Percentiles rank a stretch among this genome's conserved stretches.
Evolutionary conservation across 2,329 filamentous ascomycete species (phyloP).

Genomic region (Aschersonia sp.): DNA sequence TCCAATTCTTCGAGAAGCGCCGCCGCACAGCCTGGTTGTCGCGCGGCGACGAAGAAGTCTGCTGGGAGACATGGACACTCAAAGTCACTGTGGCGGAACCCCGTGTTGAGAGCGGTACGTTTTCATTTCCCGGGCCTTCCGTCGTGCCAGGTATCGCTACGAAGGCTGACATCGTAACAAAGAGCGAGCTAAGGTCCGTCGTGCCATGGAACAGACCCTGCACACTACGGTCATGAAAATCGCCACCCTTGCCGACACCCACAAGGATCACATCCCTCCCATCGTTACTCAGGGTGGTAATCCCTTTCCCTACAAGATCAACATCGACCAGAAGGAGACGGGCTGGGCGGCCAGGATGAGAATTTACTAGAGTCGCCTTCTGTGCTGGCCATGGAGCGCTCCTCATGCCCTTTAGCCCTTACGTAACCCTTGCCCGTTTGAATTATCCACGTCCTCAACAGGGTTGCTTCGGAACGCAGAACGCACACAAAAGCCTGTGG

Average conservation of each 20-base stretch:
- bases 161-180: not conserved
- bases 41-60: conserved; percentile 77
- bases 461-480: too few relatives aligned
- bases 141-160: not conserved
- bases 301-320: conserved; percentile 89
- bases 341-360: conserved; percentile 71
- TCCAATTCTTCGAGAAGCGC: conserved; percentile 92
- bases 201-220: conserved; percentile 81
- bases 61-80: conserved; percentile 93
- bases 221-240: conserved; percentile 83
- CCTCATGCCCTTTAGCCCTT: too few relatives aligned
- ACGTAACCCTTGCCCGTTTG: too few relatives aligned
- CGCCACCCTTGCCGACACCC: conserved; percentile 68
- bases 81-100: conserved; percentile 89
- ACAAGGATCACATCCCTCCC: conserved; percentile 93
- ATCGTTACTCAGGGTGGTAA: conserved; percentile 91
- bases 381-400: not conserved
- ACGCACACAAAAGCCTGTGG: too few relatives aligned
- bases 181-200: conserved; percentile 81
- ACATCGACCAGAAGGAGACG: conserved; percentile 66
- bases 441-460: too few relatives aligned
- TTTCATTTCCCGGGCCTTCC: not conserved
- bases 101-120: conserved; percentile 69
- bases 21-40: conserved; percentile 70
- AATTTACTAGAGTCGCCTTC: conserved; percentile 37